These are phyloP conservation scores for Erodium trifolium DNA, from an alignment of 441 rosid genomes.

Conservation along the genomic window DNA sequence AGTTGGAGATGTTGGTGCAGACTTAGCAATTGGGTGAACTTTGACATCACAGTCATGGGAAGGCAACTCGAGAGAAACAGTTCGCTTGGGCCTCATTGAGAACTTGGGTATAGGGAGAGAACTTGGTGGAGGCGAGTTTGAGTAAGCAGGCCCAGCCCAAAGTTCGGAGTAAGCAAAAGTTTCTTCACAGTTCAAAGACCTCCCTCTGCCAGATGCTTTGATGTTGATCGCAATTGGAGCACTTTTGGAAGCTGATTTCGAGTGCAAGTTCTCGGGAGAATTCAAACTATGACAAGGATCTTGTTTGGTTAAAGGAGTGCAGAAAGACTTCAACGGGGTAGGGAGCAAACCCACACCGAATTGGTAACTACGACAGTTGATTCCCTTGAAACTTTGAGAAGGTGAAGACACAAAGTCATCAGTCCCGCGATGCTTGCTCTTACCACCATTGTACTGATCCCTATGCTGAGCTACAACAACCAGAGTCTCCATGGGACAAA, in stretches of 20 bases:
- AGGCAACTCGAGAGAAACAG: conserved; percentile 54
- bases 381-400: conserved; percentile 42
- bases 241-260: conserved; percentile 26
- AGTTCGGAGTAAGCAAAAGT: conserved; percentile 52
- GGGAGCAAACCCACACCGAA: conserved; percentile 70
- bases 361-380: conserved; percentile 66
- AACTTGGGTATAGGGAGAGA: conserved; percentile 88
- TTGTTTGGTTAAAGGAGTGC: conserved; percentile 28
- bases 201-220: conserved; percentile 14
- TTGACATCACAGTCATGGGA: conserved; percentile 27
- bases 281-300: conserved; percentile 4
- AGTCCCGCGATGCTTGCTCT: conserved; percentile 33
- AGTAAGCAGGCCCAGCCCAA: conserved; percentile 97
- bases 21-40: conserved; percentile 48
- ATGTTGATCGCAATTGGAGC: conserved; percentile 42
- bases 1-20: conserved; percentile 85
- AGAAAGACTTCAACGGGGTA: conserved; percentile 32
- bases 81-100: conserved; percentile 51
- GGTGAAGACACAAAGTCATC: conserved; percentile 45
- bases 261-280: conserved; percentile 12
- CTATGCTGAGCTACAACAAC: conserved; percentile 54
- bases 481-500: conserved; percentile 63
- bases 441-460: conserved; percentile 41
- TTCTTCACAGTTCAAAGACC: conserved; percentile 25
- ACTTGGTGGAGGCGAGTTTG: conserved; percentile 86